phyloP scores from a whole-genome alignment of 2,329 filamentous ascomycete species.

The Seiridium cupressi region DNA sequence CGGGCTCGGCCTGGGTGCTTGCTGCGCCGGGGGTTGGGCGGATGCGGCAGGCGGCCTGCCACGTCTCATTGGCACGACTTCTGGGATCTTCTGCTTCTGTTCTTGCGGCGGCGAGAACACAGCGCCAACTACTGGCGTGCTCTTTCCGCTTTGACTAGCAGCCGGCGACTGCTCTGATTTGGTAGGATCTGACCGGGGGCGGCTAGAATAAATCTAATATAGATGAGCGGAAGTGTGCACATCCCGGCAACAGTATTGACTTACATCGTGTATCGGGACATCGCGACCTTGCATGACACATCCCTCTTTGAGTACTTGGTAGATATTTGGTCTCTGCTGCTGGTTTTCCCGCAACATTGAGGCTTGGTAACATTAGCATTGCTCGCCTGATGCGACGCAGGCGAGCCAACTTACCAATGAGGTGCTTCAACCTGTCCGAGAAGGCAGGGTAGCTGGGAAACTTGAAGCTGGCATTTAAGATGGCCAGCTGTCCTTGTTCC shows the following conservation, averaged over 20 bases:
- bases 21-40: slow-evolving; percentile 19
- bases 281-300: slow-evolving; percentile 87
- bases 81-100: slow-evolving; percentile 72
- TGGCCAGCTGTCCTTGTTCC: slow-evolving; percentile 95
- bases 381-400: slow-evolving; percentile 1
- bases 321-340: slow-evolving; percentile 80
- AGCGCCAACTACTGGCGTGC: slow-evolving; percentile 70
- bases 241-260: slow-evolving; percentile 25
- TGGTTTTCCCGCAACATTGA: slow-evolving; percentile 90
- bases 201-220: slow-evolving; percentile 67
- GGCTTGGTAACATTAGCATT: slow-evolving; percentile 45
- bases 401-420: slow-evolving; percentile 70
- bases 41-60: slow-evolving; percentile 67
- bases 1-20: slow-evolving; percentile 53
- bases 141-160: slow-evolving; percentile 47
- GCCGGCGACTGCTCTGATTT: slow-evolving; percentile 49
- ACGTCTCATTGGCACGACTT: slow-evolving; percentile 91
- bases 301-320: slow-evolving; percentile 83
- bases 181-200: slow-evolving; percentile 63
- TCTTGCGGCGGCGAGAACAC: slow-evolving; percentile 75
- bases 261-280: slow-evolving; percentile 84
- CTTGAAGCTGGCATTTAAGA: slow-evolving; percentile 91
- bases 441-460: slow-evolving; percentile 87
- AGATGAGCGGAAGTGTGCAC: slow-evolving; percentile 8
- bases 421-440: slow-evolving; percentile 81